A percentile compares a stretch with the other conserved stretches of the same genome.
phyloP scores from a whole-genome alignment of 768 basidiomycete species.

The Sistotremastrum niveocremeum region DNA sequence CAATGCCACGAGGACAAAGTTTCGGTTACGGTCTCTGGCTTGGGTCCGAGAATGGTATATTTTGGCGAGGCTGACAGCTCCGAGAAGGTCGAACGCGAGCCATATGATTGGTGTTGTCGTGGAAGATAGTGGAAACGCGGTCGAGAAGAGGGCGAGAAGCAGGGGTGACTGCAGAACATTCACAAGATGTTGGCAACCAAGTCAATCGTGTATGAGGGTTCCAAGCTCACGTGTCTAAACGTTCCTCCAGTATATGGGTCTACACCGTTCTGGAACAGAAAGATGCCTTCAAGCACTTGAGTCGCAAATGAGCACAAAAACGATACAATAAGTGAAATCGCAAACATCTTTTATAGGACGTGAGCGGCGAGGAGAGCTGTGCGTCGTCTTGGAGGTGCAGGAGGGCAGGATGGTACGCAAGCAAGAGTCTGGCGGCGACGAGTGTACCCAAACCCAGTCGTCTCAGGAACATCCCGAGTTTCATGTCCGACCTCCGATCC shows the following conservation, averaged over 20 bases:
- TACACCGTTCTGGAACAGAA: constrained; percentile 59
- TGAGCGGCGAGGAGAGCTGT: constrained; percentile 70
- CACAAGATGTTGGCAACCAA: neutral
- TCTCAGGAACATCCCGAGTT: no score
- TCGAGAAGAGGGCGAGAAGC: constrained; percentile 64
- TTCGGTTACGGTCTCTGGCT: constrained; percentile 33
- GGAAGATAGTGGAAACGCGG: constrained; percentile 43
- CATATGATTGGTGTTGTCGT: constrained; percentile 44
- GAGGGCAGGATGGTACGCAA: constrained; percentile 38
- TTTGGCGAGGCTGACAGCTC: constrained; percentile 52
- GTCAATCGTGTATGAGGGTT: neutral
- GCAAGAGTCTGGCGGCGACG: constrained; percentile 33
- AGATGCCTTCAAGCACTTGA: constrained; percentile 82
- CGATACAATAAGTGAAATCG: constrained; percentile 1
- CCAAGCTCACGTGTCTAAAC: constrained; percentile 63
- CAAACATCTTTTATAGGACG: constrained; percentile 66
- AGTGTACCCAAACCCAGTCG: constrained; percentile 14
- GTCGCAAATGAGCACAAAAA: constrained; percentile 9
- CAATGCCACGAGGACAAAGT: constrained; percentile 51
- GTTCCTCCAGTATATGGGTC: constrained; percentile 81
- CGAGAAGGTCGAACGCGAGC: constrained; percentile 52
- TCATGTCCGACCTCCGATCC: no score
- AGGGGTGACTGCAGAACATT: constrained; percentile 54
- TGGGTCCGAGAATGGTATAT: constrained; percentile 57
- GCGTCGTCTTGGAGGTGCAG: constrained; percentile 50